These are phyloP conservation scores for Leonotis leonurus DNA, from an alignment of 257 asterid genomes.

Conservation along the genomic window DNA sequence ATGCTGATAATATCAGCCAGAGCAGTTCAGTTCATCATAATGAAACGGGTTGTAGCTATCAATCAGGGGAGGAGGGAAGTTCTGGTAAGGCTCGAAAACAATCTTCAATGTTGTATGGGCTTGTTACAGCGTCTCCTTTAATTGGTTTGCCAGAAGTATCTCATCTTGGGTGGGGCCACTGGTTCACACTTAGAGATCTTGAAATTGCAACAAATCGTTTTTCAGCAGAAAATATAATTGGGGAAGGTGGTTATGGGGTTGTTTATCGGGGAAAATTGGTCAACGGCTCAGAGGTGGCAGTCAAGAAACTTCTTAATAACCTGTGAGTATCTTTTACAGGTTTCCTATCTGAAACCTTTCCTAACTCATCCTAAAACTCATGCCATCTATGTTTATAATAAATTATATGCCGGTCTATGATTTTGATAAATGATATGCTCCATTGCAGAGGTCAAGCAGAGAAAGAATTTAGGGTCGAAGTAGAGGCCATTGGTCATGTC, in stretches of 20 bases:
- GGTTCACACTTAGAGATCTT: conserved; percentile 97
- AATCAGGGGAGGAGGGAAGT: conserved; percentile 94
- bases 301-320: conserved; percentile 87
- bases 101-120: conserved; percentile 42
- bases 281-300: conserved; percentile 89
- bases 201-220: conserved; percentile 76
- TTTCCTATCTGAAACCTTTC: background rate
- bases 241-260: conserved; percentile 98
- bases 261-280: conserved; percentile 73
- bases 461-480: conserved; percentile 91
- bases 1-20: conserved; percentile 75
- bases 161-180: conserved; percentile 99
- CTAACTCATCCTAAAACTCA: too few relatives aligned
- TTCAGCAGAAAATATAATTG: conserved; percentile 61
- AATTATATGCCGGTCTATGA: too few relatives aligned
- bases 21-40: conserved; percentile 66
- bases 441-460: conserved; percentile 93
- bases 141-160: conserved; percentile 88
- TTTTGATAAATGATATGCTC: conserved; percentile 15
- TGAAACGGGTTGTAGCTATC: conserved; percentile 66
- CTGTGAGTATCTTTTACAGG: conserved; percentile 49
- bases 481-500: conserved; percentile 95
- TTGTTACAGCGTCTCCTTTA: conserved; percentile 73
- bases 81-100: conserved; percentile 56
- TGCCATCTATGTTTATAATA: too few relatives aligned